Conservation (phyloP, 495 filamentous ascomycete genomes). For the Hypoxylon trugodes region DNA sequence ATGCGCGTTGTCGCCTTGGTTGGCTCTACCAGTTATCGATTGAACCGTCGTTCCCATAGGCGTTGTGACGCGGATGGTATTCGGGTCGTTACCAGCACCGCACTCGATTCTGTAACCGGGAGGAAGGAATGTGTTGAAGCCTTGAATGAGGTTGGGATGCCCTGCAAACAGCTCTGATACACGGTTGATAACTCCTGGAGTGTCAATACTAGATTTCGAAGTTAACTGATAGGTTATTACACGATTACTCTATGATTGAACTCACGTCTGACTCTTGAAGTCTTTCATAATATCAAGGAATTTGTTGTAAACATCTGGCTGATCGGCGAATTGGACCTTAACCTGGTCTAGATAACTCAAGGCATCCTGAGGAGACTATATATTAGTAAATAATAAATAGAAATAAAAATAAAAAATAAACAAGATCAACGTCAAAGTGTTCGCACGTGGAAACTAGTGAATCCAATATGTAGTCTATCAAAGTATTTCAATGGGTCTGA, state of each 20-base stretch:
- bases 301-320: conserved; percentile 97
- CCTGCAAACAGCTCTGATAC: conserved; percentile 97
- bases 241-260: conserved; percentile 18
- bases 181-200: conserved; percentile 95
- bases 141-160: conserved; percentile 95
- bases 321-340: conserved; percentile 96
- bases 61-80: conserved; percentile 95
- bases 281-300: conserved; percentile 99
- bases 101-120: conserved; percentile 98
- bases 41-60: conserved; percentile 79
- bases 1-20: conserved; percentile 53
- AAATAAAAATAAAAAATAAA: conserved; percentile 8
- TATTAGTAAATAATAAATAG: conserved; percentile 35
- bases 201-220: conserved; percentile 77
- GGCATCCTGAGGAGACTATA: conserved; percentile 71
- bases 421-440: no score
- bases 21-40: conserved; percentile 58
- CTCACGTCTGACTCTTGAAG: conserved; percentile 97
- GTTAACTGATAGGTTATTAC: conserved; percentile 5
- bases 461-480: neutral
- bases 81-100: conserved; percentile 87
- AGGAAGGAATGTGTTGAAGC: conserved; percentile 98
- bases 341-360: conserved; percentile 98
- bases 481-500: neutral
- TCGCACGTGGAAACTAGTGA: neutral